Base-by-base conservation (phyloP, 768 basidiomycete species). In the Russula vinacea region DNA sequence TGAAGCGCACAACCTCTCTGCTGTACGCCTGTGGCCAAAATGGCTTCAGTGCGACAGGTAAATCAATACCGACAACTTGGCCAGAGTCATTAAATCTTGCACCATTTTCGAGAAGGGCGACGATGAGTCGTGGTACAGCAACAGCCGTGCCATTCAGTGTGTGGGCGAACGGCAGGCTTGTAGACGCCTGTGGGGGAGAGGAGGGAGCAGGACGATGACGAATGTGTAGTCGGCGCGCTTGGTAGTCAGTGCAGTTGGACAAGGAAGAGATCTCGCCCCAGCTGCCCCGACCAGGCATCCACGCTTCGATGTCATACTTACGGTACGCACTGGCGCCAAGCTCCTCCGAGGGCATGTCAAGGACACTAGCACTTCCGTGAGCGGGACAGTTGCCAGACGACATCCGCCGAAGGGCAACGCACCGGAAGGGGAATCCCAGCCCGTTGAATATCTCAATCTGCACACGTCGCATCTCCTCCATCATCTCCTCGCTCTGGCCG, bases 191-290 rank as follows among this genome's bases (percentile, higher is more conserved):
- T n/a, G n/a, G n/a, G n/a, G n/a, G n/a, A n/a, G n/a, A n/a, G n/a
- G n/a, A n/a, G n/a, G 70, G 58, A 57, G n/a, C 45, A 42, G 70
- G 75, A 11, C 81, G 78, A 71, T 87, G 82, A 2, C 92, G 89
- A 71, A 98, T 93, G 71, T 92, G 90, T 11, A 99, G 80, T 8
- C 97, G 88, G 8, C 97, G 85, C 1, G 97, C 82, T 75, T 99
- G 97, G 71, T 92, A 99, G 74, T 97, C 94, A 19, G 95, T 98
- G 74, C 97, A 99, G 72, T 98, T 98, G 4, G 95, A 98, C 2
- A 94, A 82, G 0, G 97, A 98, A 0, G 94, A 90, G 39, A 98
- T 89, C 78, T 99, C 97, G n/a, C 97, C 97, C 97, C 97, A 99
- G 56, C 76, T 78, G 1, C 92, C 94, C 24, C 95, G 84, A 0